Percentiles rank a stretch among this genome's conserved stretches.
Evolutionary conservation across 2,329 filamentous ascomycete genomes (phyloP).

Genomic region (Chaetomiaceae sp.): DNA sequence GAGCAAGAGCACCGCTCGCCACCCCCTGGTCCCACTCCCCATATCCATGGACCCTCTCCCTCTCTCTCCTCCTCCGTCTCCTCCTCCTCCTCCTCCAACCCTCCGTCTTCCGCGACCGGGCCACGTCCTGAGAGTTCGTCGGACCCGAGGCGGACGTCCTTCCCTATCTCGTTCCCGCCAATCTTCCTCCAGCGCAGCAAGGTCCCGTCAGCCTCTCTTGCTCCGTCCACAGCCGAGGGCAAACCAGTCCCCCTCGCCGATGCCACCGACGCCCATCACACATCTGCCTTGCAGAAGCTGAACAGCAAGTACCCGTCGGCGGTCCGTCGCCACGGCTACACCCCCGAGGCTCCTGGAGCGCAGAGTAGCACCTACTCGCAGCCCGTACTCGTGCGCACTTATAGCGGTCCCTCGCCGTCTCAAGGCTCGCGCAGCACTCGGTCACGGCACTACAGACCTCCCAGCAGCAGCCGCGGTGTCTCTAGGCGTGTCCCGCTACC

Average conservation of each 20-base stretch:
- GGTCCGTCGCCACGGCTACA: constrained; percentile 47
- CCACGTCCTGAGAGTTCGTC: constrained; percentile 16
- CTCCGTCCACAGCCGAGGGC: constrained; percentile 52
- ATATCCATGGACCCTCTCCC: background rate
- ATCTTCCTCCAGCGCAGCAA: constrained; percentile 45
- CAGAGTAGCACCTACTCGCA: constrained; percentile 58
- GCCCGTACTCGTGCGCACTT: constrained; percentile 62
- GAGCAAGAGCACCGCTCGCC: constrained; percentile 1
- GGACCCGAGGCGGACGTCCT: constrained; percentile 32
- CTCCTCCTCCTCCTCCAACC: constrained; percentile 19
- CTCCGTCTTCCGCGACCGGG: constrained; percentile 23
- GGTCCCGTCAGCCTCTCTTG: constrained; percentile 49
- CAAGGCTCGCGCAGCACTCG: constrained; percentile 28
- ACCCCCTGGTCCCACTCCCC: constrained; percentile 7
- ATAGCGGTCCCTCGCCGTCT: constrained; percentile 46
- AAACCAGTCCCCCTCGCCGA: constrained; percentile 54
- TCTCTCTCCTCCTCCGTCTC: constrained; percentile 20
- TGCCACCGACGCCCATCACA: constrained; percentile 52
- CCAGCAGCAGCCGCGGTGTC: constrained; percentile 30
- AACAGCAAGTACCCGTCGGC: constrained; percentile 53
- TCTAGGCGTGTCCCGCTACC: constrained; percentile 32
- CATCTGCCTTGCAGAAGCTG: constrained; percentile 56
- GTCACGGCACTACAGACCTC: constrained; percentile 26
- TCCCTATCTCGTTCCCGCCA: constrained; percentile 47
- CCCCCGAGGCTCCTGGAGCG: constrained; percentile 49